phyloP scores from a whole-genome alignment of 2,329 filamentous ascomycete species.

The Penicillium sp. region DNA sequence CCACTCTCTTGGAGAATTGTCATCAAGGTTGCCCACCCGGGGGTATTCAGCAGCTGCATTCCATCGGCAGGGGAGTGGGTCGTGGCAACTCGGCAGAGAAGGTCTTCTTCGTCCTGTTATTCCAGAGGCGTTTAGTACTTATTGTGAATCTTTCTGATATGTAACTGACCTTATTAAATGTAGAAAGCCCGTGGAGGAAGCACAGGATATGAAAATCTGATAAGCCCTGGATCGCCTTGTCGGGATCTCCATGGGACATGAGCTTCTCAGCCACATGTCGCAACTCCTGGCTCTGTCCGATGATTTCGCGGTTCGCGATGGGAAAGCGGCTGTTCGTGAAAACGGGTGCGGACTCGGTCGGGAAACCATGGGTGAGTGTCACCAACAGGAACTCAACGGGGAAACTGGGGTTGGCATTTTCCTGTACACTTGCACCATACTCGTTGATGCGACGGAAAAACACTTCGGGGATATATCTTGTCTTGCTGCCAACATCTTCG shows the following conservation, averaged over 20 bases:
- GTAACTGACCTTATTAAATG: constrained; percentile 75
- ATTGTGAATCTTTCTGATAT: neutral
- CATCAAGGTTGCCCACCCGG: constrained; percentile 91
- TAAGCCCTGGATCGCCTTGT: constrained; percentile 64
- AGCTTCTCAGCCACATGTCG: constrained; percentile 68
- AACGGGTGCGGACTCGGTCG: constrained; percentile 71
- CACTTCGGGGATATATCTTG: constrained; percentile 92
- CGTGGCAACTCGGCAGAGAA: constrained; percentile 82
- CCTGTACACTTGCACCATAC: constrained; percentile 92
- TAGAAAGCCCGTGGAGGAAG: constrained; percentile 76
- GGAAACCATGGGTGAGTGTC: constrained; percentile 95
- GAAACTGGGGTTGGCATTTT: constrained; percentile 95
- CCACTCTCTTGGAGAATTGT: constrained; percentile 93
- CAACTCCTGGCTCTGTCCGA: constrained; percentile 83
- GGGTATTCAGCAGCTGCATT: constrained; percentile 78
- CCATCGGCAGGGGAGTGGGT: constrained; percentile 77
- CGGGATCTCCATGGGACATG: constrained; percentile 62
- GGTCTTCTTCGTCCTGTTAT: constrained; percentile 77
- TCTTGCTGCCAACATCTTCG: constrained; percentile 64
- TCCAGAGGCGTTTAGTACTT: constrained; percentile 12
- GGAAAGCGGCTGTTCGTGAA: constrained; percentile 75
- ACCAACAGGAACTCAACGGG: constrained; percentile 96
- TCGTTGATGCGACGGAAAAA: constrained; percentile 96
- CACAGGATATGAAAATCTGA: constrained; percentile 95
- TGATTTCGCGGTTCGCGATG: constrained; percentile 84